These are phyloP conservation scores for Calcarisporium arbuscula DNA, from an alignment of 2,329 filamentous ascomycete genomes.

Conservation along the genomic window DNA sequence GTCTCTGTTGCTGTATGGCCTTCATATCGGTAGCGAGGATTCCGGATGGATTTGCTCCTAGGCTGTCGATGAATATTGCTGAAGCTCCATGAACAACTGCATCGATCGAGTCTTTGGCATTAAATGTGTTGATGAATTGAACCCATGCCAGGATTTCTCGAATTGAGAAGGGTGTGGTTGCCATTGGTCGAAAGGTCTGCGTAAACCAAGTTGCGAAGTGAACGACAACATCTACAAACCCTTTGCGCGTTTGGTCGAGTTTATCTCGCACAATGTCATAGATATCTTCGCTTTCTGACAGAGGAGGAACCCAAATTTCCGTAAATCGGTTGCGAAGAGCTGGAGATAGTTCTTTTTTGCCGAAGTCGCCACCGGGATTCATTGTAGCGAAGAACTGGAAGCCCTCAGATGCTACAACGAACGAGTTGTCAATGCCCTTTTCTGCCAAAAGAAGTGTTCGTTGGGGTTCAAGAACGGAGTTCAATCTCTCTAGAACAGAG, in stretches of 20 bases:
- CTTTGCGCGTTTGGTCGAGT: slow-evolving; percentile 48
- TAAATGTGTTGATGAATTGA: slow-evolving; percentile 74
- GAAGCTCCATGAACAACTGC: slow-evolving; percentile 75
- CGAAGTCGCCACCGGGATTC: slow-evolving; percentile 98
- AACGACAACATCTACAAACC: slow-evolving; percentile 65
- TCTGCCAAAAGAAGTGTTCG: slow-evolving; percentile 85
- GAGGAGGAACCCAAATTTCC: slow-evolving; percentile 92
- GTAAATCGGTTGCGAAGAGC: slow-evolving; percentile 95
- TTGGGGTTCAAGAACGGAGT: slow-evolving; percentile 89
- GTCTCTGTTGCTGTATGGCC: slow-evolving; percentile 64
- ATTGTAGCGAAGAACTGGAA: slow-evolving; percentile 98
- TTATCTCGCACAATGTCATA: slow-evolving; percentile 80
- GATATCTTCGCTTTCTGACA: slow-evolving; percentile 81
- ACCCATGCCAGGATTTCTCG: slow-evolving; percentile 92
- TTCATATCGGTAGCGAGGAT: slow-evolving; percentile 67
- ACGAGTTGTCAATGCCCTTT: slow-evolving; percentile 80
- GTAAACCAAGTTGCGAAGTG: slow-evolving; percentile 93
- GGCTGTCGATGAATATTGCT: slow-evolving; percentile 91
- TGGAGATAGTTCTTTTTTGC: slow-evolving; percentile 93
- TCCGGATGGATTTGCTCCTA: slow-evolving; percentile 91
- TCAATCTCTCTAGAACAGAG: slow-evolving; percentile 90
- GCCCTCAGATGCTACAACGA: slow-evolving; percentile 65
- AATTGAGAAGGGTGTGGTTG: slow-evolving; percentile 75
- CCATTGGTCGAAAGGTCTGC: slow-evolving; percentile 66
- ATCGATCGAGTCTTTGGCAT: slow-evolving; percentile 36